A percentile compares a stretch with the other conserved stretches of the same genome.
Conservation (phyloP, 2,329 filamentous ascomycete genomes). For the Penicillium sp. region DNA sequence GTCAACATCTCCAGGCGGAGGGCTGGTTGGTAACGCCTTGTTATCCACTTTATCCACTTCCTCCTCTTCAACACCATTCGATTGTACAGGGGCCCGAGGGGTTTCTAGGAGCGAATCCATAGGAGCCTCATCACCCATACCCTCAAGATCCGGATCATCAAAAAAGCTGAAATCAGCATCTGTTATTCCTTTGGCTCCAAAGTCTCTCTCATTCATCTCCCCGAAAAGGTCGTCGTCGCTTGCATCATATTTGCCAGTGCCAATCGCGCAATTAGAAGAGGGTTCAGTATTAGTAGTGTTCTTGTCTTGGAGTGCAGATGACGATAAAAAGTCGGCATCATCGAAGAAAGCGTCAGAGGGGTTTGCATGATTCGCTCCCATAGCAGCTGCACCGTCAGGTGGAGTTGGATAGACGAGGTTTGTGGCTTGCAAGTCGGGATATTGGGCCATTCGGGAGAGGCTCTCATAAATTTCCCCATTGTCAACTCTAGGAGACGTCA, state of each 20-base stretch:
- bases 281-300: conserved; percentile 16
- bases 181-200: conserved; percentile 52
- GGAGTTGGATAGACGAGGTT: conserved; percentile 52
- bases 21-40: conserved; percentile 4
- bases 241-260: conserved; percentile 40
- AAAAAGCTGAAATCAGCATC: conserved; percentile 64
- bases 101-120: conserved; percentile 12
- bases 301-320: conserved; percentile 14
- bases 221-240: conserved; percentile 52
- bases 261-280: conserved; percentile 28
- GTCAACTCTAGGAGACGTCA: conserved; percentile 23
- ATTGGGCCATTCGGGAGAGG: conserved; percentile 36
- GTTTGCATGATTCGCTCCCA: conserved; percentile 26
- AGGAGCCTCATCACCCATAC: conserved; percentile 16
- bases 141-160: conserved; percentile 47
- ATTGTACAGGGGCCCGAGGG: conserved; percentile 10
- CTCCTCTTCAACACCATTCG: conserved; percentile 11
- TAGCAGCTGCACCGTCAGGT: conserved; percentile 44
- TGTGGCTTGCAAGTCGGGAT: conserved; percentile 38
- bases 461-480: conserved; percentile 33
- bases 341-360: conserved; percentile 32
- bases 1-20: not conserved
- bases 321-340: conserved; percentile 22
- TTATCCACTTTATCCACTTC: not conserved
- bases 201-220: conserved; percentile 51